Evolutionary conservation across 768 basidiomycete genomes (phyloP).

Genomic region (Exsudoporus frostii): DNA sequence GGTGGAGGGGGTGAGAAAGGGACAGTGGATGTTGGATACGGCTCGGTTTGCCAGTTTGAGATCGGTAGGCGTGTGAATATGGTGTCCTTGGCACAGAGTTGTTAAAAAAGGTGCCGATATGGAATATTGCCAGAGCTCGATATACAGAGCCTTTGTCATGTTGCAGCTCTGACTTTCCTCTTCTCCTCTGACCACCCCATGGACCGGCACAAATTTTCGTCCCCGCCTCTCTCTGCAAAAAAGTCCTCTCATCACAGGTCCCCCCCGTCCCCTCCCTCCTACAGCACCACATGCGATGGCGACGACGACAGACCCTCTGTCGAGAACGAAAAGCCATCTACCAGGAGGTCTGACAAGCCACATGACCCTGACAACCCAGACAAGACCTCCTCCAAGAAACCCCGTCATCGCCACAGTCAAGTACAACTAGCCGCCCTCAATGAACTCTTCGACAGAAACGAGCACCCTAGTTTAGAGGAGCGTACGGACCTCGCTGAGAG

Average conservation of each 20-base stretch:
- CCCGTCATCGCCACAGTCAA: slow-evolving; percentile 73
- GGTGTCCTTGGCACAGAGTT: slow-evolving; percentile 27
- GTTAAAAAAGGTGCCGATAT: slow-evolving; percentile 38
- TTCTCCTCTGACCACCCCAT: slow-evolving; percentile 28
- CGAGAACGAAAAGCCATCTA: slow-evolving; percentile 25
- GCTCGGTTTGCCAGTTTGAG: slow-evolving; percentile 2
- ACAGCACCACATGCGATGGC: slow-evolving; percentile 11
- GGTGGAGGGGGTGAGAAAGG: not conserved
- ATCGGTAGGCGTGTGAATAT: slow-evolving; percentile 29
- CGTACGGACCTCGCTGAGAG: slow-evolving; percentile 66
- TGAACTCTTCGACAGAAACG: slow-evolving; percentile 71
- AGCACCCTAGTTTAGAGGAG: slow-evolving; percentile 69
- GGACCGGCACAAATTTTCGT: slow-evolving; percentile 17
- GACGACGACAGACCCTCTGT: slow-evolving; percentile 20
- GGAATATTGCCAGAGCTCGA: slow-evolving; percentile 38
- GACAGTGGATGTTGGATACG: not conserved
- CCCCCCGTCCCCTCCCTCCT: slow-evolving; percentile 8
- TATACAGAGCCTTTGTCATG: slow-evolving; percentile 40
- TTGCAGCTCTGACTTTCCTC: slow-evolving; percentile 34
- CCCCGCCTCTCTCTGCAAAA: slow-evolving; percentile 15
- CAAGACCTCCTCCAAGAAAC: slow-evolving; percentile 53
- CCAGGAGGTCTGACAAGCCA: slow-evolving; percentile 21
- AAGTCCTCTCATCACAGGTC: slow-evolving; percentile 9
- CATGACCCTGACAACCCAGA: slow-evolving; percentile 23
- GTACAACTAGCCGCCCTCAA: slow-evolving; percentile 74